Evolutionary conservation across 2,329 filamentous ascomycete species (phyloP).

Genomic region (Didymella lethalis): DNA sequence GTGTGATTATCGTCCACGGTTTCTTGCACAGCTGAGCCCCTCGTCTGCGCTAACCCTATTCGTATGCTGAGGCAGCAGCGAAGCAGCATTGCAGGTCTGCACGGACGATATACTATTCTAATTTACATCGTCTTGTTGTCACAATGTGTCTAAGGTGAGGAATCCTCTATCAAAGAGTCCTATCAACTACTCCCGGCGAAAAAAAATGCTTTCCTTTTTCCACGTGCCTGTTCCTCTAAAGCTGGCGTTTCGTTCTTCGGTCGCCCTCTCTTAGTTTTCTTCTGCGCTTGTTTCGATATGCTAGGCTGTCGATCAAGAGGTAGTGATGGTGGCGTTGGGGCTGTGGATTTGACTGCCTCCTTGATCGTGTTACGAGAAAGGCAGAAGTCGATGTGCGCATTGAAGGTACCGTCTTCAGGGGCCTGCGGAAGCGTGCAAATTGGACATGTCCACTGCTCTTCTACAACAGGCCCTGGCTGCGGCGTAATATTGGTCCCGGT

Average conservation of each 20-base stretch:
- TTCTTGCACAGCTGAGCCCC: not conserved
- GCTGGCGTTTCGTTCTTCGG: slow-evolving; percentile 34
- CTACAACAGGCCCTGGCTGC: slow-evolving; percentile 33
- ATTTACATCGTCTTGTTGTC: not conserved
- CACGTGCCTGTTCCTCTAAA: slow-evolving; percentile 36
- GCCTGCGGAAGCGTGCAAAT: slow-evolving; percentile 81
- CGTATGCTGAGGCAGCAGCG: not conserved
- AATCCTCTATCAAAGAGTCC: not conserved
- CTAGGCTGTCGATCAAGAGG: slow-evolving; percentile 20
- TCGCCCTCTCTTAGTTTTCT: slow-evolving; percentile 44
- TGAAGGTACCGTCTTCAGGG: slow-evolving; percentile 79
- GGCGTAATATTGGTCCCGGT: slow-evolving; percentile 25
- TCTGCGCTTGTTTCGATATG: slow-evolving; percentile 25
- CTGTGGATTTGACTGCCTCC: slow-evolving; percentile 71
- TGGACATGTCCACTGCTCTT: slow-evolving; percentile 78
- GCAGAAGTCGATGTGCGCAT: slow-evolving; percentile 91
- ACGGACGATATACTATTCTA: no score
- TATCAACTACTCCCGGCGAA: slow-evolving; percentile 14
- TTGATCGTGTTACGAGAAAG: slow-evolving; percentile 86
- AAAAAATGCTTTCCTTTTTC: slow-evolving; percentile 48
- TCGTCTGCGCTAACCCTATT: not conserved
- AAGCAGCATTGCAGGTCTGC: not conserved
- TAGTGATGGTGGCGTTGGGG: slow-evolving; percentile 29
- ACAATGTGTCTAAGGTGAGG: not conserved
- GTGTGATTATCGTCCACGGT: no score